Percentiles rank a stretch among this genome's conserved stretches.
phyloP scores from a whole-genome alignment of 345 rosid genomes.

The thale cress (Arabidopsis thaliana) region DNA sequence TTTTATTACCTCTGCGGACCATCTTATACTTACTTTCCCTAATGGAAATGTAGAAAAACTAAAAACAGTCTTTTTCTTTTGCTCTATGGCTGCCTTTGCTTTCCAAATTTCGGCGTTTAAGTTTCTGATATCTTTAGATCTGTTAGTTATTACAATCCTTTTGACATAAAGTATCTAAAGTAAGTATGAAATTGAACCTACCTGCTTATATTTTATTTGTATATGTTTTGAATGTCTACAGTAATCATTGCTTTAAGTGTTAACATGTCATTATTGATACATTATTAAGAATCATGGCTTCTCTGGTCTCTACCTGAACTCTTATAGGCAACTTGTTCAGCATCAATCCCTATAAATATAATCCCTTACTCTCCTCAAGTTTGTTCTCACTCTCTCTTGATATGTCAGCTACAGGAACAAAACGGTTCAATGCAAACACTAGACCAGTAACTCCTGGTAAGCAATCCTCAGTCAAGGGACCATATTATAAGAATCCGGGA shows the following conservation, averaged over 20 bases:
- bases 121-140: conserved; percentile 27
- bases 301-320: conserved; percentile 33
- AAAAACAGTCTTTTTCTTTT: conserved; percentile 15
- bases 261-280: conserved; percentile 36
- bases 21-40: conserved; percentile 30
- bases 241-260: conserved; percentile 33
- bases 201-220: conserved; percentile 8
- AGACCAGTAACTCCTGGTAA: conserved; percentile 32
- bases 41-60: conserved; percentile 32
- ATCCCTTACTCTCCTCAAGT: conserved; percentile 8
- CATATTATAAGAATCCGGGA: conserved; percentile 34
- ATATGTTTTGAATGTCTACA: conserved; percentile 16
- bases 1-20: conserved; percentile 38
- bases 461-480: conserved; percentile 19
- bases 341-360: conserved; percentile 10
- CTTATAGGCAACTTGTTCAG: conserved; percentile 9
- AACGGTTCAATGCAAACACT: conserved; percentile 32
- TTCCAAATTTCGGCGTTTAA: conserved; percentile 36
- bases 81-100: conserved; percentile 32
- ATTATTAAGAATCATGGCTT: conserved; percentile 38
- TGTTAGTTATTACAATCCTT: conserved; percentile 21
- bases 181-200: conserved; percentile 23
- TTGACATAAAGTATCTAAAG: conserved; percentile 19
- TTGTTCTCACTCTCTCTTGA: conserved; percentile 10
- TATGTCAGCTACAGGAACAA: conserved; percentile 51